phyloP scores from a whole-genome alignment of 768 basidiomycete genomes.

The Pleurotus tuber-regium region DNA sequence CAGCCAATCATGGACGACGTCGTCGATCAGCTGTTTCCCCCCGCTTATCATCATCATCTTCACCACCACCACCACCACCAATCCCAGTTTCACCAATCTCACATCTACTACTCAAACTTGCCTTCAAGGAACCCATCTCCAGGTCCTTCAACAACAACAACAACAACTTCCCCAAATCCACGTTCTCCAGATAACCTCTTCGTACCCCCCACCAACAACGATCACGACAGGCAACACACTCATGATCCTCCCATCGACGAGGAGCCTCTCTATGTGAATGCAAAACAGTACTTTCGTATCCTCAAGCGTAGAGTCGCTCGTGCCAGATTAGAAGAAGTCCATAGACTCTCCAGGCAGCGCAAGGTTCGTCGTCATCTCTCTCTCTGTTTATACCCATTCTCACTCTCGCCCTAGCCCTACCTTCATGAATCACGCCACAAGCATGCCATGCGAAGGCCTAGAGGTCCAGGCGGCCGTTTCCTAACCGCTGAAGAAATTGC shows the following conservation, averaged over 20 bases:
- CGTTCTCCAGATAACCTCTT: constrained; percentile 17
- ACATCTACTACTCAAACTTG: constrained; percentile 18
- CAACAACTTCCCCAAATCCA: constrained; percentile 20
- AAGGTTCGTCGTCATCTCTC: constrained; percentile 56
- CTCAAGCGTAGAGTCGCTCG: constrained; percentile 91
- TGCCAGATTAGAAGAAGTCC: constrained; percentile 90
- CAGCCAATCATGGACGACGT: constrained; percentile 54
- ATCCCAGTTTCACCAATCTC: constrained; percentile 27
- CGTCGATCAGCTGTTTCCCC: constrained; percentile 61
- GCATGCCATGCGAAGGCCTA: constrained; percentile 95
- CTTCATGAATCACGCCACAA: constrained; percentile 97
- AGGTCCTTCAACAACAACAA: constrained; percentile 17
- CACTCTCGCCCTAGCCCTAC: constrained; percentile 66
- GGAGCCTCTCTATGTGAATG: constrained; percentile 98
- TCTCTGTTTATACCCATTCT: constrained; percentile 2
- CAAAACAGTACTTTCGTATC: constrained; percentile 98
- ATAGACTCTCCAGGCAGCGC: constrained; percentile 86
- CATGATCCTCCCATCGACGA: constrained; percentile 71
- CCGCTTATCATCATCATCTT: constrained; percentile 56
- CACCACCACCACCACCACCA: constrained; percentile 29
- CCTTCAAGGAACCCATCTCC: constrained; percentile 21
- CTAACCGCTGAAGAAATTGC: constrained; percentile 95
- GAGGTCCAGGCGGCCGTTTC: constrained; percentile 97
- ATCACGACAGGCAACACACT: constrained; percentile 17
- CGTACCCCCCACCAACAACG: not conserved